A percentile compares a stretch with the other conserved stretches of the same genome.
Conservation (phyloP, 2,329 filamentous ascomycete species). For the Apiospora rasikravindrae region DNA sequence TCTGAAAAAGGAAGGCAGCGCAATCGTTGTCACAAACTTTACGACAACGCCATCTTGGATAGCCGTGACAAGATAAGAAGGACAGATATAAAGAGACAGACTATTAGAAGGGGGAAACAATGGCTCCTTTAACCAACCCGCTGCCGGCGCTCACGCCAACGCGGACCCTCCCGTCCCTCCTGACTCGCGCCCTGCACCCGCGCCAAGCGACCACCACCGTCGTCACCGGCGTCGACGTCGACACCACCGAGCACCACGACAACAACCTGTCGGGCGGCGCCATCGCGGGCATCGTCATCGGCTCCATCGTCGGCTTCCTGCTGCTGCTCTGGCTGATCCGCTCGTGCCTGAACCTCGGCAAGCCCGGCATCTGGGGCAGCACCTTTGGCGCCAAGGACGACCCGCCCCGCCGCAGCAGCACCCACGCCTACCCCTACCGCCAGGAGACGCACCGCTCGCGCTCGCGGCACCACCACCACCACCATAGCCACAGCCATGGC, state of each 20-base stretch:
- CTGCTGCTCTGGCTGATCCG: slow-evolving; percentile 53
- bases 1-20: not conserved
- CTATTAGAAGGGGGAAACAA: not conserved
- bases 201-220: slow-evolving; percentile 37
- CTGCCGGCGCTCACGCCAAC: slow-evolving; percentile 26
- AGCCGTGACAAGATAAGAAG: not conserved
- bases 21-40: no score
- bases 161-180: slow-evolving; percentile 30
- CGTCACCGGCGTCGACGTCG: slow-evolving; percentile 26
- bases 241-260: slow-evolving; percentile 27
- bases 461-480: slow-evolving; percentile 21
- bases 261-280: slow-evolving; percentile 50
- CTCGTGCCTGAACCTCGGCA: slow-evolving; percentile 48
- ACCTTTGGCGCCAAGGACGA: slow-evolving; percentile 36
- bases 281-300: slow-evolving; percentile 58
- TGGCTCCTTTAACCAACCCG: not conserved
- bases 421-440: slow-evolving; percentile 27
- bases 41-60: no score
- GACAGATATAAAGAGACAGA: not conserved
- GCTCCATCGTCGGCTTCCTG: slow-evolving; percentile 51
- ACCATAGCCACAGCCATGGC: slow-evolving; percentile 18
- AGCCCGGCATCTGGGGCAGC: slow-evolving; percentile 32
- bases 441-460: slow-evolving; percentile 29
- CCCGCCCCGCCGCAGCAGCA: slow-evolving; percentile 22
- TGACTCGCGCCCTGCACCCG: slow-evolving; percentile 27